These are phyloP conservation scores for Albophoma yamanashiensis DNA, from an alignment of 2,329 filamentous ascomycete genomes.

Conservation along the genomic window DNA sequence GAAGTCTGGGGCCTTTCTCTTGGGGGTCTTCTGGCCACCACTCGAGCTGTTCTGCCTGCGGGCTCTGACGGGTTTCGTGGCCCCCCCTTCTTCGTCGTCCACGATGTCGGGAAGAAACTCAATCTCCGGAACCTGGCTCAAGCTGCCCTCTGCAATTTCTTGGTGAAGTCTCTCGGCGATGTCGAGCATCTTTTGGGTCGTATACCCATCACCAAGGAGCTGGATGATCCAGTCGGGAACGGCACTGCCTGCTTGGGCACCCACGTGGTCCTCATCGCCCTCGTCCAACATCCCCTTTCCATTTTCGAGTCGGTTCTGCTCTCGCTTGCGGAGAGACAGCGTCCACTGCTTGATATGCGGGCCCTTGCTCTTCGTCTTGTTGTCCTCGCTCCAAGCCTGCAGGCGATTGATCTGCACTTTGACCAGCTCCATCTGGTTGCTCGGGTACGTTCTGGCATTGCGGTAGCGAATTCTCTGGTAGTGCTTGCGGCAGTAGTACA, in stretches of 20 bases:
- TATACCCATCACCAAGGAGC: constrained; percentile 34
- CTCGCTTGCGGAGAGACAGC: constrained; percentile 52
- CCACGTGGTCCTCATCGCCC: constrained; percentile 17
- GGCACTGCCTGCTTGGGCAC: constrained; percentile 23
- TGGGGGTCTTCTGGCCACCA: constrained; percentile 9
- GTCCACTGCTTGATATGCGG: constrained; percentile 39
- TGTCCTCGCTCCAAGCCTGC: constrained; percentile 48
- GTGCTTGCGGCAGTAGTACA: constrained; percentile 70
- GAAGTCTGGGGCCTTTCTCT: constrained; percentile 13
- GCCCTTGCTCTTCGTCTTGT: constrained; percentile 21
- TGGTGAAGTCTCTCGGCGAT: constrained; percentile 34
- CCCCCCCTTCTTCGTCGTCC: constrained; percentile 19
- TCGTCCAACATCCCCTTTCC: constrained; percentile 15
- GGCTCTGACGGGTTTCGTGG: constrained; percentile 10
- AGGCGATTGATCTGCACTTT: constrained; percentile 51
- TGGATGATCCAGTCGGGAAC: constrained; percentile 39
- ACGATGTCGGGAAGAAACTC: constrained; percentile 47
- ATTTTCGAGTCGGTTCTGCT: constrained; percentile 42
- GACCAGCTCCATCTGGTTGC: constrained; percentile 54
- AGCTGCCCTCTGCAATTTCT: constrained; percentile 30
- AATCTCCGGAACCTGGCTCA: constrained; percentile 43
- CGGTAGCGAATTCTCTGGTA: constrained; percentile 69
- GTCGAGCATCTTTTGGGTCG: constrained; percentile 32
- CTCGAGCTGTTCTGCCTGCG: constrained; percentile 10
- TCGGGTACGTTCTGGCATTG: constrained; percentile 48